phyloP scores from a whole-genome alignment of 2,329 filamentous ascomycete species.

The Epicoccum nigrum region DNA sequence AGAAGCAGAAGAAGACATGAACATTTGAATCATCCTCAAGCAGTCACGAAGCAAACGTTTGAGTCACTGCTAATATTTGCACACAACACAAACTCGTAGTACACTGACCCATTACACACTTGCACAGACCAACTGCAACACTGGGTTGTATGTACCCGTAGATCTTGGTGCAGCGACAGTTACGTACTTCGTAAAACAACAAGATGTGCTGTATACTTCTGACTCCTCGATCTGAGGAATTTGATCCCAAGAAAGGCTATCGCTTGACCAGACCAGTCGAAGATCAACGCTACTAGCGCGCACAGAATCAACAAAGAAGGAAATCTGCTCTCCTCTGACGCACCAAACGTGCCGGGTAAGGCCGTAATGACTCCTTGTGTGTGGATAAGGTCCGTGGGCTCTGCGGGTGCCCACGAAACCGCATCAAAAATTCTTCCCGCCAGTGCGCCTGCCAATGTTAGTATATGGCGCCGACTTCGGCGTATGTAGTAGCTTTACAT shows the following conservation, averaged over 20 bases:
- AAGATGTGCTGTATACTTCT: background rate
- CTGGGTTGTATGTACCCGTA: background rate
- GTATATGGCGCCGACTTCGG: slow-evolving; percentile 30
- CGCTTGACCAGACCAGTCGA: slow-evolving; percentile 8
- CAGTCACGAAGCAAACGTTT: background rate
- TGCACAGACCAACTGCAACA: background rate
- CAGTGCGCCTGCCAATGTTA: slow-evolving; percentile 24
- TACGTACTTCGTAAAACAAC: background rate
- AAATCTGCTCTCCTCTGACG: slow-evolving; percentile 12
- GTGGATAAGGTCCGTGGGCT: slow-evolving; percentile 13
- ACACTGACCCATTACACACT: no score
- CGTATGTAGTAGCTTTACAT: slow-evolving; percentile 11
- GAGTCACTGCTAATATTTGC: background rate
- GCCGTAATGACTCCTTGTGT: slow-evolving; percentile 17
- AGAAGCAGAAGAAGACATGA: slow-evolving; percentile 46
- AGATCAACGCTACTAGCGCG: slow-evolving; percentile 15
- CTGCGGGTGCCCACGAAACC: slow-evolving; percentile 17
- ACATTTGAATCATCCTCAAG: slow-evolving; percentile 5
- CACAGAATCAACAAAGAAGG: slow-evolving; percentile 12
- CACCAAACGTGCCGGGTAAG: slow-evolving; percentile 10
- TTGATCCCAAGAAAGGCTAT: slow-evolving; percentile 11
- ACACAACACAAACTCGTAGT: background rate
- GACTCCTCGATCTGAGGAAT: slow-evolving; percentile 17
- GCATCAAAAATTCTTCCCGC: slow-evolving; percentile 33
- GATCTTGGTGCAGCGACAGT: background rate